Conservation (phyloP, 768 basidiomycete species). For the Xerocomus spinulosus region DNA sequence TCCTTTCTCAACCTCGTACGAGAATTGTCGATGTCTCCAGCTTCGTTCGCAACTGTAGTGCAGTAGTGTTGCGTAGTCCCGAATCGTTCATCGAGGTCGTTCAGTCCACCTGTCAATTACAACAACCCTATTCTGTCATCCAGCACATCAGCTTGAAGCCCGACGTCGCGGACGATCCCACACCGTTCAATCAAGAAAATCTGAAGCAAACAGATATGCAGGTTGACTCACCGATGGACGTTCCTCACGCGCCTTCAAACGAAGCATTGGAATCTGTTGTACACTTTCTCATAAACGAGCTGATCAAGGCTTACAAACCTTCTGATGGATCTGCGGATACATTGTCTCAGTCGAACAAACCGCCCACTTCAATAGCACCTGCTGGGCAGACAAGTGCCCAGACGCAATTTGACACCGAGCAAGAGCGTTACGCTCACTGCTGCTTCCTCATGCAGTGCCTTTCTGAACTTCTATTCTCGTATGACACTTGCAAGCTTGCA, state of each 20-base stretch:
- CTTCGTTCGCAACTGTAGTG: constrained; percentile 72
- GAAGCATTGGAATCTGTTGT: constrained; percentile 56
- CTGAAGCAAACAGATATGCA: constrained; percentile 50
- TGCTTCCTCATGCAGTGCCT: constrained; percentile 90
- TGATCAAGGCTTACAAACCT: constrained; percentile 58
- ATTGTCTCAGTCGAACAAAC: constrained; percentile 11
- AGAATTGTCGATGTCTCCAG: constrained; percentile 62
- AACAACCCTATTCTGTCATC: constrained; percentile 53
- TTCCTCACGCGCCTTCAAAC: constrained; percentile 24
- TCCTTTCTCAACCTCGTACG: constrained; percentile 69
- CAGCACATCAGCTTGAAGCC: constrained; percentile 58
- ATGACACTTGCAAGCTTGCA: constrained; percentile 83
- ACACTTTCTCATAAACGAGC: constrained; percentile 69
- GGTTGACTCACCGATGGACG: constrained; percentile 39
- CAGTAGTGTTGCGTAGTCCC: constrained; percentile 79
- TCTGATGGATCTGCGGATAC: constrained; percentile 29
- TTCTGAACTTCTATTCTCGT: constrained; percentile 90
- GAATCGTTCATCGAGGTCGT: constrained; percentile 70
- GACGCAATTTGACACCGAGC: constrained; percentile 14
- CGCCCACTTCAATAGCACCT: constrained; percentile 1
- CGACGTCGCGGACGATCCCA: constrained; percentile 22
- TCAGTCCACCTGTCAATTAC: constrained; percentile 65
- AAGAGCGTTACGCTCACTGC: constrained; percentile 46
- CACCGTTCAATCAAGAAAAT: constrained; percentile 8
- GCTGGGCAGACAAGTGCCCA: constrained; percentile 17